Evolutionary conservation across 106 monocot species (phyloP).

Genomic region (Dioscorea alata): DNA sequence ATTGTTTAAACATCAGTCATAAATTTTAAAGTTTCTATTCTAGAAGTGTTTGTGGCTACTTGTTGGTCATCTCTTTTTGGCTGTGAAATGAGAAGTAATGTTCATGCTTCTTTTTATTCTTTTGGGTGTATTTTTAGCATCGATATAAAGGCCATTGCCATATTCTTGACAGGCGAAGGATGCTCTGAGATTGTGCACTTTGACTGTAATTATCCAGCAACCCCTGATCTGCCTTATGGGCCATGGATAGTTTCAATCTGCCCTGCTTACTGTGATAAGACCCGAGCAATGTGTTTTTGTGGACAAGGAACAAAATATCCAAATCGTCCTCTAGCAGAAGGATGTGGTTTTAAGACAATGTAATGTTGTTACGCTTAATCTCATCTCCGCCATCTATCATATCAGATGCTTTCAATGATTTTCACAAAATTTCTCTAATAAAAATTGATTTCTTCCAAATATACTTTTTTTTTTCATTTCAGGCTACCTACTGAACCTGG

Average conservation of each 20-base stretch:
- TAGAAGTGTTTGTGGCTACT: too few species aligned
- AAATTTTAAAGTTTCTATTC: too few species aligned
- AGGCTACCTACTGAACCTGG: slow-evolving; percentile 47
- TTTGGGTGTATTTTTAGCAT: too few species aligned
- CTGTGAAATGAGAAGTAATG: too few species aligned
- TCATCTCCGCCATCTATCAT: too few species aligned
- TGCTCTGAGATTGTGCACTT: slow-evolving; percentile 55
- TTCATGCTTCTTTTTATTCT: too few species aligned
- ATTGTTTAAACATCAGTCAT: too few species aligned
- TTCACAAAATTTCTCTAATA: too few species aligned
- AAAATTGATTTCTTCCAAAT: not conserved
- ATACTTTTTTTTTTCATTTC: not conserved
- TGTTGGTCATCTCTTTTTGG: too few species aligned
- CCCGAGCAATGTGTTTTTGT: slow-evolving; percentile 93
- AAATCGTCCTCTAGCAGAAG: slow-evolving; percentile 81
- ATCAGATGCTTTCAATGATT: too few species aligned
- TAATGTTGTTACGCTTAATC: slow-evolving; percentile 7
- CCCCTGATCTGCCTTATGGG: slow-evolving; percentile 54
- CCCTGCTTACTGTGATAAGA: slow-evolving; percentile 76
- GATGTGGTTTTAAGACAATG: slow-evolving; percentile 74
- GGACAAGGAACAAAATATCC: slow-evolving; percentile 84
- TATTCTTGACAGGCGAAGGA: slow-evolving; percentile 49
- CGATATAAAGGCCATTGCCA: not conserved
- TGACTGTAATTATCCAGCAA: slow-evolving; percentile 64
- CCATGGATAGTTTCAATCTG: slow-evolving; percentile 80